Base-by-base conservation (phyloP, 768 basidiomycete species). In the Mrakia frigida region DNA sequence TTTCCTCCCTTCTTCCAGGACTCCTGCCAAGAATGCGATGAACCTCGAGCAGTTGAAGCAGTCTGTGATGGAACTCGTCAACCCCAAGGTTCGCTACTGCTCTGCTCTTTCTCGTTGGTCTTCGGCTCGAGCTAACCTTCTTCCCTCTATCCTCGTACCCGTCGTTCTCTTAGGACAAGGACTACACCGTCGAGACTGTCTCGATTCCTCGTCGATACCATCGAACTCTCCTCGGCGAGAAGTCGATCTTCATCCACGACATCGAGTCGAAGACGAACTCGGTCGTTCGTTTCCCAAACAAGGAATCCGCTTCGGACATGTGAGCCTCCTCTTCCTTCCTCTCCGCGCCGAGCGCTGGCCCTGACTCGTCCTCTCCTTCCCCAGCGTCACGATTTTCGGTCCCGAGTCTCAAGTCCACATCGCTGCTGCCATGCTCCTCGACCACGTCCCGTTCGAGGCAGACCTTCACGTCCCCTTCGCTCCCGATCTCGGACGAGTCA, bases 231-330 rank as follows among this genome's bases (percentile, higher is more conserved):
- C 87, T 98, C 33, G 95, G 96, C 75, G 96, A 99, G 85, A 98
- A 97, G 85, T 89, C 89, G 80, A 96, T 98, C 79, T 97, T 98
- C 84, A 94, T 98, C 73, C 94, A 90, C 81, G 95, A 99, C 82
- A 98, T 98, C 80, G 95, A 98, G 84, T 87, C 88, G 60, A 98
- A 98, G 87, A 98, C 95, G 16, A 97, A 96, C 82, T 97, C 93
- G 50, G 89, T 88, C 50, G 91, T 99, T 37, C 80, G 84, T 13
- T 95, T 96, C 87, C 94, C 94, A 11, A 92, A 93, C 84, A 94
- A 94, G 83, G 93, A 94, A 84, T 89, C 88, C 0, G 93, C 94
- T n/a, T 92, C 92, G 61, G 96, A 99, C 82, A 87, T 94, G 65
- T 68, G 37, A 35, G 65, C 43, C 61, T 37, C 31, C 4, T 6